A percentile compares a stretch with the other conserved stretches of the same genome.
Evolutionary conservation across 441 rosid species (phyloP).

Genomic region (Mallotus japonicus): DNA sequence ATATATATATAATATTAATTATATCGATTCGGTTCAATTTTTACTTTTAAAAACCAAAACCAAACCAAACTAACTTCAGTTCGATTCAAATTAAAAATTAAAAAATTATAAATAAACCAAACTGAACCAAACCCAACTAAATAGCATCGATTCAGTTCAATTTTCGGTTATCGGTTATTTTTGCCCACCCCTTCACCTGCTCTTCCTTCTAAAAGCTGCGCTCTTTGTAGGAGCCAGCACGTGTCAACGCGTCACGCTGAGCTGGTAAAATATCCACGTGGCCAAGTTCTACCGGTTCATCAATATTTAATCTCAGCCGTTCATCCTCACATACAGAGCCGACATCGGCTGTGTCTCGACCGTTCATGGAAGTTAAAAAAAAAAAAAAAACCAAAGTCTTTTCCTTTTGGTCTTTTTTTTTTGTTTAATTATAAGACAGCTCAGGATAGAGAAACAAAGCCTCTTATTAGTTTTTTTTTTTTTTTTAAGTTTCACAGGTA

Average conservation of each 20-base stretch:
- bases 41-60: too few relatives aligned
- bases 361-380: slow-evolving; percentile 44
- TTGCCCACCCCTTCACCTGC: too few relatives aligned
- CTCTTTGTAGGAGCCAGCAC: slow-evolving; percentile 27
- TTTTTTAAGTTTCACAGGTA: slow-evolving; percentile 31
- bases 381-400: slow-evolving; percentile 39
- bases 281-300: slow-evolving; percentile 25
- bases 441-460: slow-evolving; percentile 20
- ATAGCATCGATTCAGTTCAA: too few relatives aligned
- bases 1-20: too few relatives aligned
- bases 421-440: slow-evolving; percentile 8
- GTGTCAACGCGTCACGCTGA: slow-evolving; percentile 45
- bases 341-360: slow-evolving; percentile 47
- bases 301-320: slow-evolving; percentile 53
- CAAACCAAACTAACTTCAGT: too few relatives aligned
- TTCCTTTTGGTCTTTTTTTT: neutral
- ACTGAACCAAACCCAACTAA: too few relatives aligned
- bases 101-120: too few relatives aligned
- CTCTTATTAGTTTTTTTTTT: neutral
- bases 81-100: too few relatives aligned
- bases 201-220: slow-evolving; percentile 1
- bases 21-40: too few relatives aligned
- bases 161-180: too few relatives aligned
- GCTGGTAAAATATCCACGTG: slow-evolving; percentile 49
- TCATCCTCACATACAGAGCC: slow-evolving; percentile 37